phyloP scores from a whole-genome alignment of 768 basidiomycete genomes.

The Lanmaoa rubissima region DNA sequence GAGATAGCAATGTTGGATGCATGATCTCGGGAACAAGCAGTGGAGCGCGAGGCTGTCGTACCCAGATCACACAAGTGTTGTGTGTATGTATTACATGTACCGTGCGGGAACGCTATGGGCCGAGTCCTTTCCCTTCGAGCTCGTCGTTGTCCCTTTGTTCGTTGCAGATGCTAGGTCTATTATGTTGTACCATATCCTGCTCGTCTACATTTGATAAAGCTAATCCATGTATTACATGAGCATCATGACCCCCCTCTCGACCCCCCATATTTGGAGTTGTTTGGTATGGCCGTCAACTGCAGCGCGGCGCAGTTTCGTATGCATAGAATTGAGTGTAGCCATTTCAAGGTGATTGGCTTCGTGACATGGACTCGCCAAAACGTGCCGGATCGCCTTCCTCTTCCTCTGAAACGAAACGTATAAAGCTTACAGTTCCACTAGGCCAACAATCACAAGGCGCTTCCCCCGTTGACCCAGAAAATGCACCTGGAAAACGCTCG shows the following conservation, averaged over 20 bases:
- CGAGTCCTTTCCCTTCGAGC: background rate
- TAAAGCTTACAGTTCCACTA: constrained; percentile 50
- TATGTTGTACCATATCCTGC: background rate
- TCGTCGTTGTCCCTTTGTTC: background rate
- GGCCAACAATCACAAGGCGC: constrained; percentile 59
- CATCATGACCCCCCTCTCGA: constrained; percentile 2
- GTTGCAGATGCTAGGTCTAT: background rate
- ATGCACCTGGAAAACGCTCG: constrained; percentile 80
- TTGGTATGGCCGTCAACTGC: constrained; percentile 6
- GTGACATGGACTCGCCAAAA: constrained; percentile 62
- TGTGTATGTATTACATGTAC: background rate
- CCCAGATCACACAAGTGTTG: background rate
- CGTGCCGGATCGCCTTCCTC: constrained; percentile 58
- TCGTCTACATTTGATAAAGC: too few species aligned
- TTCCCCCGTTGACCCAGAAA: constrained; percentile 72
- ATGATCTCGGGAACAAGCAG: background rate
- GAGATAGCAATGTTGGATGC: background rate
- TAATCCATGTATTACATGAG: background rate
- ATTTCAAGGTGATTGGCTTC: constrained; percentile 26
- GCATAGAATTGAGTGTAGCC: constrained; percentile 15
- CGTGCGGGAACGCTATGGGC: background rate
- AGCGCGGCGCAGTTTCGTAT: constrained; percentile 7
- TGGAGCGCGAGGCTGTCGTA: background rate
- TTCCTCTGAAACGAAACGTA: constrained; percentile 55
- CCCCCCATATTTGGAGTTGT: constrained; percentile 23